These are phyloP conservation scores for Pisolithus sp. DNA, from an alignment of 768 basidiomycete genomes.

Conservation along the genomic window DNA sequence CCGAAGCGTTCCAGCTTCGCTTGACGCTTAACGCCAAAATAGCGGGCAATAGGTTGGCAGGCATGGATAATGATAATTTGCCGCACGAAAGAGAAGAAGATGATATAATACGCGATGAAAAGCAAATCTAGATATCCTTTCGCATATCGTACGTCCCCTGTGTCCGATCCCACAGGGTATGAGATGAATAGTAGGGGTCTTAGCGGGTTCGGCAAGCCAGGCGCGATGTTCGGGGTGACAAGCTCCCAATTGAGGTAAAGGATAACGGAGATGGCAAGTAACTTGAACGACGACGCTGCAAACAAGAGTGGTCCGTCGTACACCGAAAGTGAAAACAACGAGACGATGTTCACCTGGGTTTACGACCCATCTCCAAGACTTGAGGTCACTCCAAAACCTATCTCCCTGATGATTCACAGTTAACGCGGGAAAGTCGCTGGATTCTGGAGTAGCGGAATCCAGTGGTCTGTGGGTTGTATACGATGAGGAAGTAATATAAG, in stretches of 20 bases:
- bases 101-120: conserved; percentile 78
- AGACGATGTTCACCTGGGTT: conserved; percentile 50
- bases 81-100: conserved; percentile 86
- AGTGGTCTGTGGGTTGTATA: conserved; percentile 28
- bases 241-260: conserved; percentile 64
- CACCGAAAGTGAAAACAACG: background rate
- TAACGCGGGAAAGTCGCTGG: conserved; percentile 28
- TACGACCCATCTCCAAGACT: conserved; percentile 60
- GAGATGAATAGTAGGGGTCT: conserved; percentile 65
- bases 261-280: conserved; percentile 55
- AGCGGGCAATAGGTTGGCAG: conserved; percentile 59
- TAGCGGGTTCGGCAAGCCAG: conserved; percentile 65
- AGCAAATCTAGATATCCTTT: conserved; percentile 71
- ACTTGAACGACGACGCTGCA: conserved; percentile 57
- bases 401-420: conserved; percentile 9
- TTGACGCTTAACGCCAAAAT: conserved; percentile 61
- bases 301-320: background rate
- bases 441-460: conserved; percentile 32
- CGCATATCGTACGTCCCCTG: conserved; percentile 53
- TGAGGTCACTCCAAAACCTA: conserved; percentile 48
- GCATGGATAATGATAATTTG: conserved; percentile 65
- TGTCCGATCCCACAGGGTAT: conserved; percentile 46
- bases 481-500: background rate
- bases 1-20: conserved; percentile 78
- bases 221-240: conserved; percentile 39